Percentiles rank a stretch among this genome's conserved stretches.
phyloP scores from a whole-genome alignment of 2,329 filamentous ascomycete genomes.

The Cryphonectria nitschkei region DNA sequence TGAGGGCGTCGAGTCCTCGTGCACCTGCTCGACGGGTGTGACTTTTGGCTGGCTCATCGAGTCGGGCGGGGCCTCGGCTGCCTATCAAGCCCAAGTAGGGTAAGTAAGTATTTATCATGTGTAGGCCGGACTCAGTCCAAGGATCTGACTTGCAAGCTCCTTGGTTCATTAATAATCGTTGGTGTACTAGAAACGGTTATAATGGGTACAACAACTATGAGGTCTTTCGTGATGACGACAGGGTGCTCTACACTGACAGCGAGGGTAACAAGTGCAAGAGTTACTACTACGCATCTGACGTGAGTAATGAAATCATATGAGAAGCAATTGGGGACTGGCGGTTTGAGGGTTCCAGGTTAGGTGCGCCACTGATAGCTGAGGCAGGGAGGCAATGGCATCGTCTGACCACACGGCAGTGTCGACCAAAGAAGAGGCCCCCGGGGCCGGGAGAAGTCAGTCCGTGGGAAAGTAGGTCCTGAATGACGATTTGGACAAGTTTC shows the following conservation, averaged over 20 bases:
- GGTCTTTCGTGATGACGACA: neutral
- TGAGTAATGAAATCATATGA: neutral
- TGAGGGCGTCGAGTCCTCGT: neutral
- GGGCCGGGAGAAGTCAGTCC: no score
- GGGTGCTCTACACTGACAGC: neutral
- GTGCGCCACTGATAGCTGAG: neutral
- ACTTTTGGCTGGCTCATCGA: neutral
- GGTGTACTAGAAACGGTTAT: neutral
- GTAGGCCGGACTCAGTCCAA: neutral
- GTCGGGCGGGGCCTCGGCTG: neutral
- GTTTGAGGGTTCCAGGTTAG: no score
- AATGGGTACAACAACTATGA: neutral
- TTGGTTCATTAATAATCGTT: neutral
- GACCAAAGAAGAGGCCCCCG: neutral
- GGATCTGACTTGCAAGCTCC: neutral
- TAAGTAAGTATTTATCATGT: neutral
- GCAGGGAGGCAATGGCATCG: neutral
- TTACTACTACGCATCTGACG: neutral
- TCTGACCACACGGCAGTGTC: neutral
- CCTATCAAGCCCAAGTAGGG: neutral
- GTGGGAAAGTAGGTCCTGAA: neutral
- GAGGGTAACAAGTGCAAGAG: neutral
- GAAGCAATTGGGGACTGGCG: neutral
- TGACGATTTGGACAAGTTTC: no score
- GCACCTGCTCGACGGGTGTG: neutral